Percentiles rank a stretch among this genome's conserved stretches.
Evolutionary conservation across 2,329 filamentous ascomycete genomes (phyloP).

Genomic region (Fusarium gaditjirri): DNA sequence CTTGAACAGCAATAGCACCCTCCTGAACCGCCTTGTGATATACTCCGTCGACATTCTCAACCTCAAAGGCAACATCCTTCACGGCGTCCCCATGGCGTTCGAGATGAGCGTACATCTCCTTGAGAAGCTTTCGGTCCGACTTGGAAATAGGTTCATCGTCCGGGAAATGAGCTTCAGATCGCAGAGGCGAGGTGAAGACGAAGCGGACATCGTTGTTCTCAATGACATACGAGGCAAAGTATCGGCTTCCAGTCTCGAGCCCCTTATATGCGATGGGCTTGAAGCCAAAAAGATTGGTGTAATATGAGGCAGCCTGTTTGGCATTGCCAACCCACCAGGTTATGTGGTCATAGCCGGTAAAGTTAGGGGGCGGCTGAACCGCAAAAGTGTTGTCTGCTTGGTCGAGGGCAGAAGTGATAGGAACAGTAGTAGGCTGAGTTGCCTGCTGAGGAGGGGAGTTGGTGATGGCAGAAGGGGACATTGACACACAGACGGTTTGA

Average conservation of each 20-base stretch:
- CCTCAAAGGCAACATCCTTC: constrained; percentile 95
- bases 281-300: constrained; percentile 89
- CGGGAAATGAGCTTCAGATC: constrained; percentile 66
- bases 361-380: constrained; percentile 65
- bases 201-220: constrained; percentile 81
- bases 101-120: constrained; percentile 83
- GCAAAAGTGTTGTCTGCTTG: constrained; percentile 60
- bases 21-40: constrained; percentile 77
- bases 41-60: constrained; percentile 86
- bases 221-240: constrained; percentile 85
- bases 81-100: constrained; percentile 92
- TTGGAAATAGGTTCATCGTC: constrained; percentile 69
- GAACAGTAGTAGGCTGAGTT: constrained; percentile 50
- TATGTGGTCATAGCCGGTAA: constrained; percentile 90
- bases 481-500: constrained; percentile 49
- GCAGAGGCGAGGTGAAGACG: constrained; percentile 84
- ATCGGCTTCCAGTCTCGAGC: constrained; percentile 86
- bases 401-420: constrained; percentile 46
- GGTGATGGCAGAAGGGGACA: constrained; percentile 70
- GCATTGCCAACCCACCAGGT: constrained; percentile 98
- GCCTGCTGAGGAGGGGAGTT: constrained; percentile 59
- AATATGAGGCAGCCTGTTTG: constrained; percentile 92
- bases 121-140: constrained; percentile 73
- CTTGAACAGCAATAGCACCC: constrained; percentile 70
- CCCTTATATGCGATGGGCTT: constrained; percentile 83